Evolutionary conservation across 768 basidiomycete species (phyloP).

Genomic region (Podaxis sp.): DNA sequence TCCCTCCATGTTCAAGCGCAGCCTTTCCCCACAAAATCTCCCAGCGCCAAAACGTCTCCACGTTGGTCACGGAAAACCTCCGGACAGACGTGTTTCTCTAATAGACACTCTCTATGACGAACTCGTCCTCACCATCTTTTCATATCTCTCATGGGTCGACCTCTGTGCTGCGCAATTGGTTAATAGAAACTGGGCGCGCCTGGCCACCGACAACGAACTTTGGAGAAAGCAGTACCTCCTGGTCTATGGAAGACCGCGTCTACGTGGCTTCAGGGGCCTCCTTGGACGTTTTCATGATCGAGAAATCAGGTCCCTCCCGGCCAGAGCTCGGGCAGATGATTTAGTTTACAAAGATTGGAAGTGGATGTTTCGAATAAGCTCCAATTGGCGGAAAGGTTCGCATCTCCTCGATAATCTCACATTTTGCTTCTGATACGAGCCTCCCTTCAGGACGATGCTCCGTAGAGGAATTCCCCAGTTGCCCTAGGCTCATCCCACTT

Average conservation of each 20-base stretch:
- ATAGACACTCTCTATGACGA: conserved; percentile 70
- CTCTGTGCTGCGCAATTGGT: conserved; percentile 64
- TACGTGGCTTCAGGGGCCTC: conserved; percentile 68
- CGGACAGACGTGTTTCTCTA: conserved; percentile 34
- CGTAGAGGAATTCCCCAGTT: conserved; percentile 34
- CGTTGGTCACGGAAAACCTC: conserved; percentile 16
- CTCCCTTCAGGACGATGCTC: conserved; percentile 58
- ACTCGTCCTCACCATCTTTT: conserved; percentile 71
- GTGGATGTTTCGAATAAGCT: conserved; percentile 83
- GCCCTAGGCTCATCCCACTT: conserved; percentile 3
- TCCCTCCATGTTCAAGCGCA: conserved; percentile 47
- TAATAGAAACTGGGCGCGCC: conserved; percentile 64
- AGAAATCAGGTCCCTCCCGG: conserved; percentile 58
- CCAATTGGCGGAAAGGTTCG: conserved; percentile 79
- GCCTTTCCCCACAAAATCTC: conserved; percentile 44
- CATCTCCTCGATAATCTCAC: conserved; percentile 11
- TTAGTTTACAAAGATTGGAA: conserved; percentile 62
- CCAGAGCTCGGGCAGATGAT: conserved; percentile 38
- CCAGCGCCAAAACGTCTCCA: conserved; percentile 60
- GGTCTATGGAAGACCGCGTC: conserved; percentile 63
- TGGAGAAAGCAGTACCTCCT: conserved; percentile 68
- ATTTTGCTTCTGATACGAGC: conserved; percentile 14
- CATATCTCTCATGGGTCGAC: conserved; percentile 63
- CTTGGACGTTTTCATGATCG: conserved; percentile 53
- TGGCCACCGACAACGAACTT: conserved; percentile 68